phyloP scores from a whole-genome alignment of 1,284 basidiomycete species.

The Cutaneotrichosporon mucoides region DNA sequence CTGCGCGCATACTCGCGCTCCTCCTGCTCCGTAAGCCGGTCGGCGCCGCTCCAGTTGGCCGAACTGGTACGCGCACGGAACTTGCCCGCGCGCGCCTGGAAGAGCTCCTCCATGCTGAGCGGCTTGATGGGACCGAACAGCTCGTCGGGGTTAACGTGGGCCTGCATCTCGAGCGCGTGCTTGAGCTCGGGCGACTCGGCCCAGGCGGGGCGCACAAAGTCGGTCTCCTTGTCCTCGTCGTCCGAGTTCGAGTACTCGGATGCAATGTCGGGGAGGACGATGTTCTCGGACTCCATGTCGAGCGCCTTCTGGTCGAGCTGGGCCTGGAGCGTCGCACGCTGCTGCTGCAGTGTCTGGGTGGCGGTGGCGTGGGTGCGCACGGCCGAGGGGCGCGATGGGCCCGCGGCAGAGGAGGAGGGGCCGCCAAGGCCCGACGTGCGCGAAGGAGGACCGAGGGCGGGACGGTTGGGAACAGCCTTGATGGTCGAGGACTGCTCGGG shows the following conservation, averaged over 20 bases:
- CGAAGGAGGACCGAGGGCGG: constrained; percentile 37
- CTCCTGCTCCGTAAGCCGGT: constrained; percentile 75
- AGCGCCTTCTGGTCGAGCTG: constrained; percentile 52
- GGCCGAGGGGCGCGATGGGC: background rate
- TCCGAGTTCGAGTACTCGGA: constrained; percentile 95
- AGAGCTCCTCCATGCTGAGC: constrained; percentile 66
- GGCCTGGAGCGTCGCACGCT: constrained; percentile 42
- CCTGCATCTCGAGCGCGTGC: constrained; percentile 71
- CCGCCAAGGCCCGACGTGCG: constrained; percentile 18
- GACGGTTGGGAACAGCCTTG: constrained; percentile 13
- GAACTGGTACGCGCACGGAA: constrained; percentile 86
- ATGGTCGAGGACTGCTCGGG: constrained; percentile 22
- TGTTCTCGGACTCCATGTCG: constrained; percentile 61
- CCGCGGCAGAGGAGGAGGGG: background rate
- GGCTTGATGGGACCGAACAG: constrained; percentile 83
- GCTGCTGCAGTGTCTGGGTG: constrained; percentile 29
- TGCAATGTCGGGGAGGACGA: constrained; percentile 79
- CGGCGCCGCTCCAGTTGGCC: constrained; percentile 86
- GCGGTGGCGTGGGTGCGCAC: constrained; percentile 51
- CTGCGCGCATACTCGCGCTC: constrained; percentile 76
- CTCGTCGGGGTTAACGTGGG: constrained; percentile 81
- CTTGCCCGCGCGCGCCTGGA: constrained; percentile 58
- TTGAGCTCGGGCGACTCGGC: constrained; percentile 82
- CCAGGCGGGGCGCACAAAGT: constrained; percentile 65
- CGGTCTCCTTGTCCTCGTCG: constrained; percentile 67